A percentile compares a stretch with the other conserved stretches of the same genome.
phyloP scores from a whole-genome alignment of 1,284 basidiomycete species.

The Marasmius fiardii region DNA sequence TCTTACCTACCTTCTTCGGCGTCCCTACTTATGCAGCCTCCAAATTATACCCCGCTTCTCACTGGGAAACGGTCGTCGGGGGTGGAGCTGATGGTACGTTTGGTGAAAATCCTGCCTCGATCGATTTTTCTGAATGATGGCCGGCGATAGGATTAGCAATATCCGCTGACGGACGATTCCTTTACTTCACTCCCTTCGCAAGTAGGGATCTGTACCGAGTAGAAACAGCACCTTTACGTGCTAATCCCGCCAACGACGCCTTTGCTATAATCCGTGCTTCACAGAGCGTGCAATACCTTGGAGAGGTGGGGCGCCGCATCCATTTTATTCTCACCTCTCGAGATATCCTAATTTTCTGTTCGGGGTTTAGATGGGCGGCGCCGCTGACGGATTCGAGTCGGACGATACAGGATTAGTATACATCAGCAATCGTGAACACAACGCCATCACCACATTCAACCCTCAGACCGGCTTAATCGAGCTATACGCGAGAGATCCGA shows the following conservation, averaged over 20 bases:
- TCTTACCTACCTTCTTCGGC: constrained; percentile 24
- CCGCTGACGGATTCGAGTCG: constrained; percentile 25
- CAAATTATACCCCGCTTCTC: constrained; percentile 10
- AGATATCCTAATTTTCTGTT: no score
- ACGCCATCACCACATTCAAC: constrained; percentile 24
- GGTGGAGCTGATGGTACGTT: constrained; percentile 15
- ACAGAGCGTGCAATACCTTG: constrained; percentile 20
- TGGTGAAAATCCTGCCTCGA: neutral
- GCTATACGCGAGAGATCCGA: constrained; percentile 24
- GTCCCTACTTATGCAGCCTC: constrained; percentile 16
- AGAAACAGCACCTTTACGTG: constrained; percentile 23
- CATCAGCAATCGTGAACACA: constrained; percentile 23
- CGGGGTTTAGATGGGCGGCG: constrained; percentile 20
- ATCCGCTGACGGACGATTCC: constrained; percentile 21
- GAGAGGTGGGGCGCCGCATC: constrained; percentile 12
- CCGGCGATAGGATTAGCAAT: constrained; percentile 18
- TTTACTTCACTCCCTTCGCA: constrained; percentile 24
- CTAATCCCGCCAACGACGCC: constrained; percentile 18
- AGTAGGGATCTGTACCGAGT: constrained; percentile 24
- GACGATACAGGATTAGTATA: constrained; percentile 25
- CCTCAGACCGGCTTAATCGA: constrained; percentile 22
- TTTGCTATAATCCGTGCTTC: constrained; percentile 18
- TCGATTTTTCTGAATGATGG: no score
- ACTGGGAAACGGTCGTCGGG: constrained; percentile 15
- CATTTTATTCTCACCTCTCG: no score